A percentile compares a stretch with the other conserved stretches of the same genome.
phyloP scores from a whole-genome alignment of 2,329 filamentous ascomycete genomes.

The Hypoxylon sp. region DNA sequence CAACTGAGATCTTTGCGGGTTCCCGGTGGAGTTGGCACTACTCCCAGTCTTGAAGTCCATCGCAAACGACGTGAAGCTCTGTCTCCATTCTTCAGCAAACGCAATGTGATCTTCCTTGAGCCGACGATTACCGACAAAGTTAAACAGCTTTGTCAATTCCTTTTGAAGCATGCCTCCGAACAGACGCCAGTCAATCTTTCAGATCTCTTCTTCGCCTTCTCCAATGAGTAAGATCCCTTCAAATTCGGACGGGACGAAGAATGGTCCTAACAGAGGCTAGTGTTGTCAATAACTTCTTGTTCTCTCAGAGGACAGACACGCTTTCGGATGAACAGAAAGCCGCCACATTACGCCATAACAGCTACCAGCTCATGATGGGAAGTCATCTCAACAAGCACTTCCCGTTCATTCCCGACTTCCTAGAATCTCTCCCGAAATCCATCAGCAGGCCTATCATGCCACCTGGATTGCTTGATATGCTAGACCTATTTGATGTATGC shows the following conservation, averaged over 20 bases:
- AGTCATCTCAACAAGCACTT: constrained; percentile 49
- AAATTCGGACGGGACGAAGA: constrained; percentile 43
- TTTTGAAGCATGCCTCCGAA: constrained; percentile 45
- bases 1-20: constrained; percentile 47
- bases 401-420: constrained; percentile 48
- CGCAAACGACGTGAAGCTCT: constrained; percentile 45
- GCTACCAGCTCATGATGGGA: constrained; percentile 47
- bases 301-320: constrained; percentile 47
- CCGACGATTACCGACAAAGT: constrained; percentile 44
- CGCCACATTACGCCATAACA: constrained; percentile 48
- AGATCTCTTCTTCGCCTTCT: constrained; percentile 47
- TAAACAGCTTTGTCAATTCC: constrained; percentile 44
- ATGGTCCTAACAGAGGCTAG: constrained; percentile 47
- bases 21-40: constrained; percentile 51
- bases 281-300: constrained; percentile 49
- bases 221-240: constrained; percentile 47
- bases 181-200: constrained; percentile 47
- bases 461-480: constrained; percentile 48
- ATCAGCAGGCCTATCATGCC: constrained; percentile 48
- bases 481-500: constrained; percentile 49
- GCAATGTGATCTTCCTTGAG: constrained; percentile 44
- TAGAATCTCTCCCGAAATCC: constrained; percentile 48
- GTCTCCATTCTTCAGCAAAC: constrained; percentile 45
- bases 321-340: constrained; percentile 49
- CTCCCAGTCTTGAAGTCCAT: constrained; percentile 48